Evolutionary conservation across 2,329 filamentous ascomycete species (phyloP).

Genomic region (Fusarium sp.): DNA sequence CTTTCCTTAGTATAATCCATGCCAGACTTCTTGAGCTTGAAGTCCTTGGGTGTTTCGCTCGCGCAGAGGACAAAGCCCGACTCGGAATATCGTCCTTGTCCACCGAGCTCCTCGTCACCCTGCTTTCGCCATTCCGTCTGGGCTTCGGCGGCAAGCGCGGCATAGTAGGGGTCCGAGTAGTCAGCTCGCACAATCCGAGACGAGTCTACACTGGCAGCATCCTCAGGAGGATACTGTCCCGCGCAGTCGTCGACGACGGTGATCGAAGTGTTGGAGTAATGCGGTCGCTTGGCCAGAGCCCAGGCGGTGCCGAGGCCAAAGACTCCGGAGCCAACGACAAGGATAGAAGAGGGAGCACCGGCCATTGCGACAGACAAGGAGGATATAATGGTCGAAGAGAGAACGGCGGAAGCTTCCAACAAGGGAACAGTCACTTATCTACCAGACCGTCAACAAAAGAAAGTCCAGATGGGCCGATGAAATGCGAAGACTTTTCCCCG

Average conservation of each 20-base stretch:
- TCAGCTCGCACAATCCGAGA: constrained; percentile 77
- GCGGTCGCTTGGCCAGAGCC: constrained; percentile 72
- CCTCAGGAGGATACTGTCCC: constrained; percentile 68
- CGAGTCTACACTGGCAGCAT: constrained; percentile 70
- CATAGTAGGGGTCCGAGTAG: constrained; percentile 84
- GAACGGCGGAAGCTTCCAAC: constrained; percentile 10
- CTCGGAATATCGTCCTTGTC: constrained; percentile 75
- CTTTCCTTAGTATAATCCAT: constrained; percentile 70
- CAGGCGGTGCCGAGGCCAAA: constrained; percentile 73
- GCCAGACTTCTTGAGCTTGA: constrained; percentile 54
- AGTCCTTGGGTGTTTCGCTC: constrained; percentile 53
- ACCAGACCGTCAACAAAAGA: constrained; percentile 8
- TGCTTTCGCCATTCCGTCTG: constrained; percentile 75
- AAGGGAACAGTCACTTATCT: constrained; percentile 23
- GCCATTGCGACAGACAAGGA: constrained; percentile 43
- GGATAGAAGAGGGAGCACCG: constrained; percentile 60
- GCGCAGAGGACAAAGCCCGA: constrained; percentile 74
- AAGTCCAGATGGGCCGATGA: constrained; percentile 25
- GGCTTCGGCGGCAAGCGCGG: constrained; percentile 76
- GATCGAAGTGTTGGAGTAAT: constrained; percentile 64
- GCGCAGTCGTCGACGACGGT: constrained; percentile 69
- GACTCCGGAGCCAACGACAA: constrained; percentile 76
- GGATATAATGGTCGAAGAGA: constrained; percentile 11
- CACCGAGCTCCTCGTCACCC: constrained; percentile 66
- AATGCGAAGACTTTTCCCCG: constrained; percentile 34